Evolutionary conservation across 345 rosid species (phyloP), one percentile per base, ranked within the genome.

Genomic region (Camelina hispida): DNA sequence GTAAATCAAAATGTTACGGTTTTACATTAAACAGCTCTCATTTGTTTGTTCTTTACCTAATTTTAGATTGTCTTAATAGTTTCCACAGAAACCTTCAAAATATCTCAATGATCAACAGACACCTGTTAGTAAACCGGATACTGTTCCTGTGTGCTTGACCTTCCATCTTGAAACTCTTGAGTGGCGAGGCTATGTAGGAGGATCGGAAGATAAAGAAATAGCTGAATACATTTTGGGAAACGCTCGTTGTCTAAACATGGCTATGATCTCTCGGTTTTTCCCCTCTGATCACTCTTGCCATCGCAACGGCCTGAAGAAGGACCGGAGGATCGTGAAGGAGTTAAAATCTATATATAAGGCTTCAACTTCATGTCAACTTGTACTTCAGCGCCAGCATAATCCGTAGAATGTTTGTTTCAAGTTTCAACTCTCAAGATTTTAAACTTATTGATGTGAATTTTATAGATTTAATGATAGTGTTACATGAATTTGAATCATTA

Each of bases 331-430:
- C 14, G 2, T 35, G 28, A 10, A 53, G 72, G 54, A 69, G 43
- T 69, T 56, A 52, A 9, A 10, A 25, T 69, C 54, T 28, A 30
- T 69, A 20, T 20, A 14, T 16, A 55, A 28, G 64, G 73, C 54
- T 28, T 69, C 73, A 43, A 40, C 54, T 16, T 54, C 64, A 25
- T 69, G 73, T 16, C 30, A 42, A 16, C 73, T 69, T 55, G 53
- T 42, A 43, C 11, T 17, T 43, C 56, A 32, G 47, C 42, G 2
- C 56, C 25, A 5, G 12, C 4, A 5, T 1, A 0, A 0, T 15
- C 17, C 50, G 15, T 44, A 44, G 50, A 44, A 44, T 44, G 18
- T 15, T 44, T n/a, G 9, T 46, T 15, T 44, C 17, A 44, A 6
- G 10, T 47, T n/a, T 46, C 18, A 46, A 46, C 18, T 15, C 18